Evolutionary conservation across 805 yeast genomes (phyloP), one percentile per base, ranked within the genome.

Genomic region (Sugiyamaella mastotermitis): DNA sequence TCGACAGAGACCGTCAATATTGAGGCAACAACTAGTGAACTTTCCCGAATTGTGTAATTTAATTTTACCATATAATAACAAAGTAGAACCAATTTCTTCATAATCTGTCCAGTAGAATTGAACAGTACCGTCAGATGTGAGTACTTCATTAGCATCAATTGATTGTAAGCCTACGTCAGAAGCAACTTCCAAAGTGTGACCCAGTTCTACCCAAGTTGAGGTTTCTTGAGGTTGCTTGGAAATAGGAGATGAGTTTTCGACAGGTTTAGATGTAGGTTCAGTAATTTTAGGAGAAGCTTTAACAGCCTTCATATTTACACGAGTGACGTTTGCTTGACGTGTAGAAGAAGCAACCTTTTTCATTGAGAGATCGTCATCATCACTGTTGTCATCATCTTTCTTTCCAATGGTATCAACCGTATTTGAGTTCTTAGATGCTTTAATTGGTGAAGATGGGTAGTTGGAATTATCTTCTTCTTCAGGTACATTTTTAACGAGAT

Each of bases 91-190:
- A 9, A 81, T 76, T 56, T 90, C 97, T 17, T 82, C 69, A 57
- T 78, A 87, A 60, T 92, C 98, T 21, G 83, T 62, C 97, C 97
- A 92, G 58, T 72, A 92, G 79, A 90, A 78, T 50, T 75, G 74
- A 55, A 87, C 72, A 1, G 28, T 33, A 31, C 78, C 84, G 11
- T 47, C 42, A n/a, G n/a, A n/a, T n/a, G n/a, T n/a, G n/a, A n/a
- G n/a, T n/a, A n/a, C n/a, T n/a, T n/a, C n/a, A n/a, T n/a, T n/a
- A n/a, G n/a, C n/a, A n/a, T n/a, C n/a, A n/a, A n/a, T n/a, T n/a
- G n/a, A n/a, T n/a, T n/a, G n/a, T n/a, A n/a, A n/a, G n/a, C n/a
- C n/a, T n/a, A n/a, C n/a, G n/a, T n/a, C n/a, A n/a, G n/a, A n/a
- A n/a, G n/a, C n/a, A n/a, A n/a, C 16, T n/a, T 37, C 30, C 8